Base-by-base conservation (phyloP, 2,329 filamentous ascomycete genomes). In the Shiraia bambusicola region DNA sequence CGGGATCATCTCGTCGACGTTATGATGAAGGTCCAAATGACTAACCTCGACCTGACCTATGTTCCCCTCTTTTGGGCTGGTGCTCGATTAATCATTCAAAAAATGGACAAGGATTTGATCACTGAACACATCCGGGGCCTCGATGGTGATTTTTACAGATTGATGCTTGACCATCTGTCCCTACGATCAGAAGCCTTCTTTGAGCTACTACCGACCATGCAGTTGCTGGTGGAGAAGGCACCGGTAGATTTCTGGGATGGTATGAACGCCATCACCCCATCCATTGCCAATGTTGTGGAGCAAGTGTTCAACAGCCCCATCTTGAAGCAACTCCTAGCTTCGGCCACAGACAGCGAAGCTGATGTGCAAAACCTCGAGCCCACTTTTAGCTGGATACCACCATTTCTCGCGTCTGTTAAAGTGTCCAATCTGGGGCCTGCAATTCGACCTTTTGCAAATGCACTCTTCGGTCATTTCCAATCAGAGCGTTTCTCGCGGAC, bases 161-260 rank as follows among this genome's bases (percentile, higher is more conserved):
- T 83, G 13, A 75, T 77, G 11, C 71, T 88, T 69, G 66, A 89
- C 69, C 76, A 86, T 81, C 64, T 95, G 16, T 71, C 72, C 13
- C 49, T 76, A 4, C 61, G 71, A 16, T 68, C 66, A 1, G 53
- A 63, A 2, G 80, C 87, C 15, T 75, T 95, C 44, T 75, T 83
- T 10, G 78, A 84, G 43, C 75, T 93, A 12, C 76, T 95, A 32
- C 81, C 83, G 41, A 82, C 84, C 1, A 79, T 95, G 47, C 81
- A 80, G 31, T 75, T 75, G 10, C 77, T 96, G 12, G 74, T 96
- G 37, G 79, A 84, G 50, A 90, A 87, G 56, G 86, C 88, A 0
- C 79, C 89, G 0, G 80, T 79, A 40, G 86, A 87, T 31, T 93
- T 96, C 56, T 96, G 92, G 92, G 86, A 89, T 56, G 85, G 89